phyloP scores from a whole-genome alignment of 805 yeast species.

The Candida easanensis region DNA sequence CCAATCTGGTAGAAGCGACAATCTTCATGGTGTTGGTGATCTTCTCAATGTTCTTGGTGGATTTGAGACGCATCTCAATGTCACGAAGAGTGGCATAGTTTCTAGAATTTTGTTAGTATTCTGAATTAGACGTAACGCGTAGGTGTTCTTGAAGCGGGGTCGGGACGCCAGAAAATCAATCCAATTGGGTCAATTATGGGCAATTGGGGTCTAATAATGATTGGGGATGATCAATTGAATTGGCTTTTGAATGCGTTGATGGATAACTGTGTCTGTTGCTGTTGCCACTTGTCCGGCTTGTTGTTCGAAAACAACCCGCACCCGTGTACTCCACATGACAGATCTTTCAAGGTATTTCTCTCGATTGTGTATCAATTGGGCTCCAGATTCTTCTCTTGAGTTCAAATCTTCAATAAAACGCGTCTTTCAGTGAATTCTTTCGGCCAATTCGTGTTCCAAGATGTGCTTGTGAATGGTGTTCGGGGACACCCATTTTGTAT shows the following conservation, averaged over 20 bases:
- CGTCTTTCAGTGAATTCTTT: too few species aligned
- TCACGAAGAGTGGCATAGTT: slow-evolving; percentile 98
- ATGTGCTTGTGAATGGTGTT: not conserved
- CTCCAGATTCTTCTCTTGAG: too few species aligned
- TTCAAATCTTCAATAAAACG: too few species aligned
- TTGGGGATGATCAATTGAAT: not conserved
- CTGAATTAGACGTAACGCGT: not conserved
- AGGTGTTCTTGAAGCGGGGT: not conserved
- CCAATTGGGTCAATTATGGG: not conserved
- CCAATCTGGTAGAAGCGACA: slow-evolving; percentile 96
- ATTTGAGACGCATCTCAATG: slow-evolving; percentile 96
- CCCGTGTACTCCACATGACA: slow-evolving; percentile 3
- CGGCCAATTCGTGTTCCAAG: too few species aligned
- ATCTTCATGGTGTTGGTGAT: slow-evolving; percentile 99
- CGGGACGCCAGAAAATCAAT: not conserved
- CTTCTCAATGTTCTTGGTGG: slow-evolving; percentile 98
- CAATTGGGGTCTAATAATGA: not conserved
- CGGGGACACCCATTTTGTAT: not conserved
- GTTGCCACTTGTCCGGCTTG: not conserved
- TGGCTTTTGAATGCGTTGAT: not conserved
- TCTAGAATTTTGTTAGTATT: slow-evolving; percentile 41
- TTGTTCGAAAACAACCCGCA: not conserved
- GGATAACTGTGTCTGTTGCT: not conserved
- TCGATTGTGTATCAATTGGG: not conserved
- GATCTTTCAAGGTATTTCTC: not conserved